Base-by-base conservation (phyloP, 116 monocot genomes). In the Dioscorea cayenensis region DNA sequence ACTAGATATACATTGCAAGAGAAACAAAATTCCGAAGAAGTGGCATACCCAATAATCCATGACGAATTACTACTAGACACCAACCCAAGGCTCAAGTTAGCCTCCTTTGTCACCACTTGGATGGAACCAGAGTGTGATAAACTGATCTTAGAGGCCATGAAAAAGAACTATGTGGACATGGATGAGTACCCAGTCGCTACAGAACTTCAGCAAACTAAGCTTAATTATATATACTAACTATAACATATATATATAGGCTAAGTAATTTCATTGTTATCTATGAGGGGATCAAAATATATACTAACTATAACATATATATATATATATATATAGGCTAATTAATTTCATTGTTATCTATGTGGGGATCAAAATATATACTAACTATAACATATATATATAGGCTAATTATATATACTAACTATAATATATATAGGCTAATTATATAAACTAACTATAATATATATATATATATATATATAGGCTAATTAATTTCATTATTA, bases 111-210 rank as follows among this genome's bases (percentile, higher is more conserved):
- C 22, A 95, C 92, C 6, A 95, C 95, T 0, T 92, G 95, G 92
- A 95, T 95, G 95, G 95, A 92, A 67, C 95, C 92, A 17, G 92
- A 95, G 90, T 92, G 95, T 72, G 95, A 95, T 72, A 87, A 90
- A 78, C 89, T 95, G 63, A 92, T 95, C 49, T 89, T 95, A 92
- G 80, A 75, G 20, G 43, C 87, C 75, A 79, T 92, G 49, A 95
- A 95, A 74, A 95, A 95, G 85, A 95, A 95, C 77, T 95, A 95
- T 51, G 95, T 90, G 48, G 95, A 95, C 78, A 95, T 95, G 92
- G 95, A 95, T 67, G 95, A 92, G 78, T 92, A 95, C 61, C 95
- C 95, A 2, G 87, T 92, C 76, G 92, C 95, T 77, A 92, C 95
- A 59, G 95, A 95, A 77, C 83, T 95, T 16, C 95, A 95, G 95